Base-by-base conservation (phyloP, 495 filamentous ascomycete genomes). In the Podospora conica region DNA sequence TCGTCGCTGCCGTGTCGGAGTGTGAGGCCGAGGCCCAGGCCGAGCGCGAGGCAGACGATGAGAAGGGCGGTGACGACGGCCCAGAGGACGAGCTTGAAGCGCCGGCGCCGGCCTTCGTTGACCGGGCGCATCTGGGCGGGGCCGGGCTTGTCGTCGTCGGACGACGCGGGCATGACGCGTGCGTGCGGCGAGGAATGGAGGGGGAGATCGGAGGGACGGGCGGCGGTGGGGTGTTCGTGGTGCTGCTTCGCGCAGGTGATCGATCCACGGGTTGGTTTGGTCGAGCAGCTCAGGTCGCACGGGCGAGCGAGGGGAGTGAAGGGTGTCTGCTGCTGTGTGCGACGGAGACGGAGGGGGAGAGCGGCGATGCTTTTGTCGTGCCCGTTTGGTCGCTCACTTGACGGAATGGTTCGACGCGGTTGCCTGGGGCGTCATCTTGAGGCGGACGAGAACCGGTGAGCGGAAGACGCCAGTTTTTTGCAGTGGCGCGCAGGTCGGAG, bases 11-110 rank as follows among this genome's bases (percentile, higher is more conserved):
- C 5, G 61, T 72, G 63, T 11, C 54, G 70, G 15, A 70, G 31
- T 1, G 68, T 66, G 29, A 72, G 63, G 18, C 70, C 70, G 1
- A 72, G 55, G 18, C 70, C 68, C 4, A 72, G 63, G 6, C 70
- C 70, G 55, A 71, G 67, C 0, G 66, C 66, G n/a, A 68, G 24
- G 8, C 59, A 60, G 12, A 69, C 23, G 40, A 69, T 58, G 24
- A 65, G 48, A 20, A 67, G 10, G 21, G 65, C 58, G 61, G 33
- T 62, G 24, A 29, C 40, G 29, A 67, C 29, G 20, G 68, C 65
- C 10, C 23, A 66, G 21, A 71, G 25, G n/a, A 65, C 33, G n/a
- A 66, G 33, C 53, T 58, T 63, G 27, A 53, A 62, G 9, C 69
- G 69, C 10, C 61, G 64, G n/a, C 59, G 65, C 18, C 28, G 59